Evolutionary conservation across 2,329 filamentous ascomycete genomes (phyloP), one percentile per base, ranked within the genome.

Genomic region (Ceratocystis diversiconidia): DNA sequence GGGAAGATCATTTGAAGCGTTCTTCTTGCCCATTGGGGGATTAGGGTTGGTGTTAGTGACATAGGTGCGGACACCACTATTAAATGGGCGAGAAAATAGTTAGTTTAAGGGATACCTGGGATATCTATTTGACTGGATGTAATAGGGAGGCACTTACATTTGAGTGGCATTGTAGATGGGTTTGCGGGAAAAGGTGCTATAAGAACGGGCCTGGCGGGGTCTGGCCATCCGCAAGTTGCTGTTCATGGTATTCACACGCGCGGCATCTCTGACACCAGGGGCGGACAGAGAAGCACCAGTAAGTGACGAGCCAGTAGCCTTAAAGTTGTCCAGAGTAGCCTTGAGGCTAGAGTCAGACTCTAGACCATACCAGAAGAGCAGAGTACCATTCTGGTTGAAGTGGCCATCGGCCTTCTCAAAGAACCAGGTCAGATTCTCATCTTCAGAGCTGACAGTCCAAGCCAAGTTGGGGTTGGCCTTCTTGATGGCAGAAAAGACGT

Each of bases 361-460:
- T 67, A 94, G 85, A 63, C 92, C 92, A 75, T 95, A 96, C 89
- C 92, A 97, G 80, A 97, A 97, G 72, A 97, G 86, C 48, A 96
- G 90, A 72, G 92, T 90, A 67, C 90, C 90, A 70, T 90, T 85
- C 65, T 86, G 85, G 69, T 88, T 90, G 71, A 96, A 83, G 75
- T 90, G 96, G 66, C 94, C 92, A 71, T 96, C 91, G 8, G 92
- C 88, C 81, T 96, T 96, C 76, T 96, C 92, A 70, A 95, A 95
- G 80, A 97, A 96, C 94, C 92, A 97, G 10, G 90, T 92, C 71
- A 97, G 80, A 75, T 97, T 96, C 81, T 97, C 92, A 71, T 97
- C 92, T 70, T 95, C 88, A 72, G 92, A 88, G 78, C 89, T 92
- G 68, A 96, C 92, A n/a, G 91, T 95, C 92, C 92, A 99, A 69